Percentiles rank a stretch among this genome's conserved stretches.
Evolutionary conservation across 192 early-diverging fungal species (phyloP).

Genomic region (Phlyctochytrium planicorne): DNA sequence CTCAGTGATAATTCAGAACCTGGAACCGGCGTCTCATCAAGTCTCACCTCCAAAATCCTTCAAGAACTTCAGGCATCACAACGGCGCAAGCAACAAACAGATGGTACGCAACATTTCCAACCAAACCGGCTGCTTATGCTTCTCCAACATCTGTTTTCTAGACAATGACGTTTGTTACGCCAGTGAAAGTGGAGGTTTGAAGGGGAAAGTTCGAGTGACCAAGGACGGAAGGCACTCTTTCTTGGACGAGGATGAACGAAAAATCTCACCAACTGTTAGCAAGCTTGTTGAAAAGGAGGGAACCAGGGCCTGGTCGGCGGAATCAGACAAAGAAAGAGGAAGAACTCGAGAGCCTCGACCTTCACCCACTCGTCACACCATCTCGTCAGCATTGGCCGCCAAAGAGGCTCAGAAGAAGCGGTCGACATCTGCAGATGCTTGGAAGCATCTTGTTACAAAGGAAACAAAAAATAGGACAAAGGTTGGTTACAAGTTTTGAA

Average conservation of each 20-base stretch:
- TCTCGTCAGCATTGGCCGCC: not conserved
- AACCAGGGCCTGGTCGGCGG: not conserved
- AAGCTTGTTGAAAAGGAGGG: not conserved
- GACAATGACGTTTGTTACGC: slow-evolving; percentile 4
- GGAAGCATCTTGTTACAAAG: slow-evolving; percentile 8
- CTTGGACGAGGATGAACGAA: not conserved
- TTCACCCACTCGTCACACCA: too few species aligned
- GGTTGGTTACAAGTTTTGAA: too few species aligned
- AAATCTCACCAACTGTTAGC: not conserved
- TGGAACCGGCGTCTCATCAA: not conserved
- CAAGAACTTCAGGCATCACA: not conserved
- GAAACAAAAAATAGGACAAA: slow-evolving; percentile 4
- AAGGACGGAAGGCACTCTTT: slow-evolving; percentile 3
- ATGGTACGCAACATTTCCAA: not conserved
- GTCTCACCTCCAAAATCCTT: not conserved
- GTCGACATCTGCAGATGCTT: slow-evolving; percentile 3
- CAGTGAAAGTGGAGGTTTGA: not conserved
- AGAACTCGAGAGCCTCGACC: not conserved
- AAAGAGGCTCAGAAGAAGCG: not conserved
- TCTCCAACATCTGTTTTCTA: too few species aligned
- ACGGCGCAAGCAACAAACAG: not conserved
- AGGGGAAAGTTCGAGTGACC: slow-evolving; percentile 1
- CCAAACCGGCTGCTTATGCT: too few species aligned
- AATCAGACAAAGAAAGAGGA: slow-evolving; percentile 1
- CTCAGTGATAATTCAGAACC: not conserved